Evolutionary conservation across 208 protist genomes (phyloP), one percentile per base, ranked within the genome.

Genomic region (Crithidia brevicula): DNA sequence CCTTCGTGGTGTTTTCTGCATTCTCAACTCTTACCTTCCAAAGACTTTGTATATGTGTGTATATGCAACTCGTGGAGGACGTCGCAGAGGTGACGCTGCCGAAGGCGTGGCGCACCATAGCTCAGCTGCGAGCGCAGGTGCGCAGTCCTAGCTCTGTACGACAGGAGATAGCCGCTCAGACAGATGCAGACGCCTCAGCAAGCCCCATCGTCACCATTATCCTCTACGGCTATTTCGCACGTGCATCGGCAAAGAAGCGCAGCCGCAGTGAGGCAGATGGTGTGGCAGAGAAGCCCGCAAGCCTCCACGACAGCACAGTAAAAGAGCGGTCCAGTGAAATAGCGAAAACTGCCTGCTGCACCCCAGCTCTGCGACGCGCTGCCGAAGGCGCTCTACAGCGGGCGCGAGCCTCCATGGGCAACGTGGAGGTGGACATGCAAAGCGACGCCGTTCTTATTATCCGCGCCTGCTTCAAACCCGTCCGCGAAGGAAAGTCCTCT

Each of bases 31-130:
- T 47, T 34, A 15, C 27, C 40, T 49, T 9, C 2, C 36, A 2
- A 13, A 4, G 6, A 36, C 16, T 13, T 27, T 4, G 36, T 54
- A 33, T n/a, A 36, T 30, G 45, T 42, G 38, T 62, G 36, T 50
- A 4, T 68, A 36, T 40, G 1, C 0, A 31, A 18, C 36, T 40
- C 36, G 8, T 13, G 15, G 43, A n/a, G 4, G 60, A 45, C 2
- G 43, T 23, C 1, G 25, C 10, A 6, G 23, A 36, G 8, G 23
- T 65, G 16, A 45, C 49, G 20, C 45, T 67, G 0, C 60, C 68
- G 18, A 33, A 23, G 45, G 22, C 51, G 20, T 74, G 68, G 60
- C 51, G 59, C 40, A 74, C 51, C 18, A 16, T 74, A 5, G 50
- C 57, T 1, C 59, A 74, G 20, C 23, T 74, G 15, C 33, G 20